phyloP scores from a whole-genome alignment of 192 early-diverging fungal genomes.

The Chytriomyces sp. region DNA sequence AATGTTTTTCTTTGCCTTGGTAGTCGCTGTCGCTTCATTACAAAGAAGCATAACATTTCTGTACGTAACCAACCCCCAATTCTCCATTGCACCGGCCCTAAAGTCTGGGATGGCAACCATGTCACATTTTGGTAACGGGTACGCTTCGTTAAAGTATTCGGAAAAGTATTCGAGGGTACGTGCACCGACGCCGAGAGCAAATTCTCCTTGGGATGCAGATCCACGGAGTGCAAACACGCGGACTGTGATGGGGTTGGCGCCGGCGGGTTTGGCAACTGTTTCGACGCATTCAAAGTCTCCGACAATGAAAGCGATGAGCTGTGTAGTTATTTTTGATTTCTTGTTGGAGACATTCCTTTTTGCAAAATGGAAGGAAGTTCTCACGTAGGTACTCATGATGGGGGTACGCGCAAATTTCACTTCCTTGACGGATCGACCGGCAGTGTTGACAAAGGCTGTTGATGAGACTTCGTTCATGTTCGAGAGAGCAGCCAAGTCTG shows the following conservation, averaged over 20 bases:
- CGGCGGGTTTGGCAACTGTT: constrained; percentile 66
- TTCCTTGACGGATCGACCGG: constrained; percentile 68
- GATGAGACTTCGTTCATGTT: constrained; percentile 82
- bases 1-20: constrained; percentile 76
- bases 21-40: constrained; percentile 76
- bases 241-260: constrained; percentile 73
- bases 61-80: constrained; percentile 96
- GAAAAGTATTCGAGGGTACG: constrained; percentile 83
- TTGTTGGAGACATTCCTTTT: constrained; percentile 50
- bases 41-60: constrained; percentile 79
- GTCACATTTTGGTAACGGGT: constrained; percentile 77
- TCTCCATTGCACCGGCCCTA: constrained; percentile 83
- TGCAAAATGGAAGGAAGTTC: constrained; percentile 31
- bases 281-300: constrained; percentile 94
- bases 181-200: constrained; percentile 78
- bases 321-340: constrained; percentile 67
- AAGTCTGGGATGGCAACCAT: constrained; percentile 92
- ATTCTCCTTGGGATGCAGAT: constrained; percentile 75
- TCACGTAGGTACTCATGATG: constrained; percentile 90
- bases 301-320: constrained; percentile 86
- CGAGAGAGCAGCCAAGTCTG: constrained; percentile 83
- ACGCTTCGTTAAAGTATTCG: constrained; percentile 81
- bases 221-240: constrained; percentile 87
- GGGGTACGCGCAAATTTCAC: constrained; percentile 90
- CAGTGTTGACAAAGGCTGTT: constrained; percentile 60